Percentiles rank a stretch among this genome's conserved stretches.
Evolutionary conservation across 331 rosid genomes (phyloP).

Genomic region (Saraca asoca): DNA sequence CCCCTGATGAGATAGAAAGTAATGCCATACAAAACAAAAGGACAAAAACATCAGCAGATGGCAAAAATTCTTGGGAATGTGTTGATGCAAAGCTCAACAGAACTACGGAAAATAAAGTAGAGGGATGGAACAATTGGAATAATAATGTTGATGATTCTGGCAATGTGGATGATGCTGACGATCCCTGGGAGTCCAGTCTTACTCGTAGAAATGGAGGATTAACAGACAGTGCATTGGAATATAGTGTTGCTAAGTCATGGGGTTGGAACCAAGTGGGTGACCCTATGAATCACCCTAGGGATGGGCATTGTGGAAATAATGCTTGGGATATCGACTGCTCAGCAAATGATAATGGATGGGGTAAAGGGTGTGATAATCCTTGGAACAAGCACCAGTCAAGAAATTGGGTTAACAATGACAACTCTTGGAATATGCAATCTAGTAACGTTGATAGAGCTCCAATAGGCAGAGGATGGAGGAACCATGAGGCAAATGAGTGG

Average conservation of each 20-base stretch:
- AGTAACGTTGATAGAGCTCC: conserved; percentile 35
- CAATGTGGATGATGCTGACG: conserved; percentile 33
- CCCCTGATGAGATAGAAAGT: conserved; percentile 54
- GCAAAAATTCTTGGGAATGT: conserved; percentile 52
- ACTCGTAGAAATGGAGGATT: conserved; percentile 36
- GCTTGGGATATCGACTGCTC: conserved; percentile 36
- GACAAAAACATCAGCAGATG: conserved; percentile 37
- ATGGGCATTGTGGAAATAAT: conserved; percentile 31
- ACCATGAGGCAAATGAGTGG: conserved; percentile 31
- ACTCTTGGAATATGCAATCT: conserved; percentile 37
- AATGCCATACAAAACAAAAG: conserved; percentile 41
- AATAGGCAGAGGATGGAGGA: conserved; percentile 43
- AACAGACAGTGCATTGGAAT: conserved; percentile 39
- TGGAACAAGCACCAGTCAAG: conserved; percentile 44
- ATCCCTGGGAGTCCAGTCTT: conserved; percentile 51
- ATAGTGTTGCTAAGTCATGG: conserved; percentile 38
- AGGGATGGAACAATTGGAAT: conserved; percentile 39
- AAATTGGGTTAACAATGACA: conserved; percentile 29
- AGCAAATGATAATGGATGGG: conserved; percentile 48
- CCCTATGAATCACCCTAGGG: conserved; percentile 4
- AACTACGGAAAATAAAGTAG: conserved; percentile 27
- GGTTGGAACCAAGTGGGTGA: conserved; percentile 43
- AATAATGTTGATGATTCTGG: conserved; percentile 17
- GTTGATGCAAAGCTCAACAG: conserved; percentile 21
- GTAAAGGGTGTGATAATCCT: conserved; percentile 34